phyloP scores from a whole-genome alignment of 75 land plant species.

The Picea glauca region DNA sequence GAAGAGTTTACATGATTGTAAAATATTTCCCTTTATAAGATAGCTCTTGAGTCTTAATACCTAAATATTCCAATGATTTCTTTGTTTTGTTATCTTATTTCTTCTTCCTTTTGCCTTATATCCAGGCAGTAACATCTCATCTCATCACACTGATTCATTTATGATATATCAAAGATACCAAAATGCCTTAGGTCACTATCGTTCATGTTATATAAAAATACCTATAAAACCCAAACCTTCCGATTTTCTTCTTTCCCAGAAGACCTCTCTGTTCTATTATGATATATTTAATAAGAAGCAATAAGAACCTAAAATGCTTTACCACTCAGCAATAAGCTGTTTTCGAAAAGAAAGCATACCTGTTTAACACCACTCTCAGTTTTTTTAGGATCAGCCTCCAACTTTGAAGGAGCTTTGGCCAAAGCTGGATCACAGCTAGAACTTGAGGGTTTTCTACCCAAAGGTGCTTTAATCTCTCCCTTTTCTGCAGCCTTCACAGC shows the following conservation, averaged over 20 bases:
- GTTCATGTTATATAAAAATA: neutral
- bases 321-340: neutral
- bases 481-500: slow-evolving; percentile 8
- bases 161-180: neutral
- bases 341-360: neutral
- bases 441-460: neutral
- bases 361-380: slow-evolving; percentile 8
- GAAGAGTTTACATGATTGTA: too few relatives aligned
- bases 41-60: neutral
- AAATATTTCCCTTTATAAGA: neutral
- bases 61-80: neutral
- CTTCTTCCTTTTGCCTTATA: neutral
- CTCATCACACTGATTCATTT: neutral
- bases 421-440: neutral
- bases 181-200: neutral
- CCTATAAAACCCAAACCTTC: neutral
- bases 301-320: neutral
- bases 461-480: neutral
- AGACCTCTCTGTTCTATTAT: neutral
- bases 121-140: neutral
- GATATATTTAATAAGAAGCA: neutral
- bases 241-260: neutral
- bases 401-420: neutral
- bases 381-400: slow-evolving; percentile 9
- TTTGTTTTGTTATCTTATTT: neutral